Base-by-base conservation (phyloP, 1,284 basidiomycete genomes). In the Athelia sp. region DNA sequence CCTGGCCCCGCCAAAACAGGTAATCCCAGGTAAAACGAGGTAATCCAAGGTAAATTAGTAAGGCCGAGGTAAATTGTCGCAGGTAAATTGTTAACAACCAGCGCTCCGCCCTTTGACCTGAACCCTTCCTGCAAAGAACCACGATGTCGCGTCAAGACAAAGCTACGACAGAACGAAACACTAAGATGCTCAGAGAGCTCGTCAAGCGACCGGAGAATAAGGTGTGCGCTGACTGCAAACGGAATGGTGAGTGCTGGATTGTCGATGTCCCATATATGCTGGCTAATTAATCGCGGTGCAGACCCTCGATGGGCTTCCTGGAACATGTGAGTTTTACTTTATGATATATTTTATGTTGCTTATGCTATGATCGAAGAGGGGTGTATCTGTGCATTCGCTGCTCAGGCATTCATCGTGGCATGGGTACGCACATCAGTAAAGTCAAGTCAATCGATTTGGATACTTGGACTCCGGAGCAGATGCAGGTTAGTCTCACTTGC, bases 221-320 rank as follows among this genome's bases (percentile, higher is more conserved):
- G 71, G 68, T 87, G 18, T 98, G 95, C 60, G 90, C 90, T 1
- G 93, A 97, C 64, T 97, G 93, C 73, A 93, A 95, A 65, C 83
- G 86, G 57, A 94, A 96, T 67, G 93, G 93, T 90, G 56, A 47
- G 80, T 61, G 50, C 23, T 11, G 15, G 15, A 44, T 26, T 43
- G 42, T 38, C 18, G n/a, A 11, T 19, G n/a, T n/a, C n/a, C n/a
- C n/a, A n/a, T n/a, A n/a, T 19, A 24, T 31, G 2, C 32, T 42
- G 36, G 35, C 14, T 21, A n/a, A 49, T 42, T 38, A 36, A 35
- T 45, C 23, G 36, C 19, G 15, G 18, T 54, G 45, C 45, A 96
- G 96, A 98, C 74, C 92, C 96, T 34, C 78, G 96, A 63, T 99
- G 96, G 96, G 96, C 96, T 18, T 95, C 93, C 1, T 98, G 95